Base-by-base conservation (phyloP, 257 asterid species). In the Linderniella brevidens region DNA sequence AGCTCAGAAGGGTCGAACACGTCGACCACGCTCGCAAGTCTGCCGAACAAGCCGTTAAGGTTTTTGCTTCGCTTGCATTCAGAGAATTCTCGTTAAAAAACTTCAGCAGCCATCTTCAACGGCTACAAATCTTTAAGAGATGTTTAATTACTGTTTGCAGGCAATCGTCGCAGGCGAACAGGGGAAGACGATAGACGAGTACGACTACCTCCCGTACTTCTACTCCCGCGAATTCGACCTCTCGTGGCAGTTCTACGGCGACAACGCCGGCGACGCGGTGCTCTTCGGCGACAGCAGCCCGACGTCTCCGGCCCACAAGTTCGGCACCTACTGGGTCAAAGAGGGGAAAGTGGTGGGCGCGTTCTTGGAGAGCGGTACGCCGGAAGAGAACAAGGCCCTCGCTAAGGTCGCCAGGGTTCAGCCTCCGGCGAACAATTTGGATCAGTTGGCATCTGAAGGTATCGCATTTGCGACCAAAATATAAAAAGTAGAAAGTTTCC, bases 1-100 rank as follows among this genome's bases (percentile, higher is more conserved):
- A 87, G 38, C 46, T 64, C 12, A 71, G 95, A 68, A 79, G 97
- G 70, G 93, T 82, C 32, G 97, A 87, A 57, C 97, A 87, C 40
- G 92, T 87, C 41, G 97, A 82, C 62, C 97, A 87, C 65, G 75
- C 95, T 32, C 95, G 97, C 55, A 82, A 79, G 69, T 87, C 93
- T 53, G 97, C 97, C 50, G 97, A 87, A 71, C 95, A 87, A 49
- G 95, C 97, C 58, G 95, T 78, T 17, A 87, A 82, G 97, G 97
- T 87, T 66, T 35, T 29, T 51, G 39, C 19, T 41, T 37, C 8
- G 43, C 13, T 3, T 39, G 43, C 43, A 9, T 9, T 1, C 13
- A 11, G 13, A 39, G 43, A 2, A 39, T 39, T 37, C 40, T 6
- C 11, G 11, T 37, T 37, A 37, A 6, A 37, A 6, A 8, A 6